Conservation (phyloP, 352 stramenopile species). For the Pythium pyrilobum region DNA sequence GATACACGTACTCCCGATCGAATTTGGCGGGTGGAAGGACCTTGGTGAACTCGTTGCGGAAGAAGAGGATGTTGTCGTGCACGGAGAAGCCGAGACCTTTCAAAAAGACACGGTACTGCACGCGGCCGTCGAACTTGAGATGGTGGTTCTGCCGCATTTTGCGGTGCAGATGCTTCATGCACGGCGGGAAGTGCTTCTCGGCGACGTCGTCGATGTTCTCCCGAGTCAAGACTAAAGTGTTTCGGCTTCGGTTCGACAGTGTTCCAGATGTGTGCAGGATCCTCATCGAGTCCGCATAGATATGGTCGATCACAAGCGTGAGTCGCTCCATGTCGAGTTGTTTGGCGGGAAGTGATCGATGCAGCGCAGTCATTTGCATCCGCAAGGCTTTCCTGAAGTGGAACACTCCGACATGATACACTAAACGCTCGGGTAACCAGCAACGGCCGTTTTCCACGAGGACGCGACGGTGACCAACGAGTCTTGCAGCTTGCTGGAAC, state of each 20-base stretch:
- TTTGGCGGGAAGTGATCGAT: constrained; percentile 38
- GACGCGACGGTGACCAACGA: constrained; percentile 39
- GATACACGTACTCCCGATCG: constrained; percentile 81
- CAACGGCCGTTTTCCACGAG: constrained; percentile 43
- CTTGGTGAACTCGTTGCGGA: constrained; percentile 65
- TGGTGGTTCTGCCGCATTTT: constrained; percentile 74
- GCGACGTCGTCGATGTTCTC: constrained; percentile 69
- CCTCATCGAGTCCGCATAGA: constrained; percentile 29
- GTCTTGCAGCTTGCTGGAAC: constrained; percentile 14
- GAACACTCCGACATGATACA: constrained; percentile 32
- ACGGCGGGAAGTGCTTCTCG: constrained; percentile 66
- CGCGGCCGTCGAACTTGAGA: constrained; percentile 81
- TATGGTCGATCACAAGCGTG: constrained; percentile 26
- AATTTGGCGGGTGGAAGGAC: constrained; percentile 57
- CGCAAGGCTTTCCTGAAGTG: constrained; percentile 31
- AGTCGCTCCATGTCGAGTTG: constrained; percentile 31
- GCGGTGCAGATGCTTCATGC: constrained; percentile 69
- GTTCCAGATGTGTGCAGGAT: constrained; percentile 8
- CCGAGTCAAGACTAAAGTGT: constrained; percentile 34
- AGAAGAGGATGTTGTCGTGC: constrained; percentile 72
- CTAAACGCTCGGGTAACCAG: constrained; percentile 42
- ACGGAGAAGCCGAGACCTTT: constrained; percentile 79
- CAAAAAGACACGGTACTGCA: constrained; percentile 84
- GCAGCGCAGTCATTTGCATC: constrained; percentile 33
- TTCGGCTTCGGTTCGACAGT: not conserved